These are phyloP conservation scores for Saccharomycopsis capsularis DNA, from an alignment of 805 yeast species.

Conservation along the genomic window DNA sequence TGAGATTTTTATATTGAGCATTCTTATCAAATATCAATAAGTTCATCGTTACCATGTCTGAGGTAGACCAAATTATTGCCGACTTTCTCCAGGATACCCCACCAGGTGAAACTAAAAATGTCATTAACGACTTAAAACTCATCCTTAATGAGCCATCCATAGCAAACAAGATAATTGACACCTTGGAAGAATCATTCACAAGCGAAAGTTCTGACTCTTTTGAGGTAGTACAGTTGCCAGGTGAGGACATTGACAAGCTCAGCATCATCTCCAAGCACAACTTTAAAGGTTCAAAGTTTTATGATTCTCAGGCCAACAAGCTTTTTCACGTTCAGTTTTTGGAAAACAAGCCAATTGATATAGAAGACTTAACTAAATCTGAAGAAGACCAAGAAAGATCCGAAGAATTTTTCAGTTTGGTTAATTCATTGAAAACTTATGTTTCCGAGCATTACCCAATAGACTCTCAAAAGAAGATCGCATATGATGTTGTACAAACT, in stretches of 20 bases:
- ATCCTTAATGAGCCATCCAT: not conserved
- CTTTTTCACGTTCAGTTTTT: constrained; percentile 53
- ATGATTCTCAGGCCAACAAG: constrained; percentile 44
- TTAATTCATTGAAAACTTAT: constrained; percentile 38
- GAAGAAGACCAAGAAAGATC: constrained; percentile 23
- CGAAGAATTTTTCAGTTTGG: constrained; percentile 25
- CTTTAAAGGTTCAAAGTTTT: constrained; percentile 40
- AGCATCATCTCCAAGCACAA: constrained; percentile 46
- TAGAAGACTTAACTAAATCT: constrained; percentile 35
- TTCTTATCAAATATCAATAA: no score
- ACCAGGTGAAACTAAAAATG: constrained; percentile 31
- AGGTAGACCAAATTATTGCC: constrained; percentile 14
- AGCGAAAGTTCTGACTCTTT: constrained; percentile 12
- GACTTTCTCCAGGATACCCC: constrained; percentile 24
- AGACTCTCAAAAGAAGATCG: constrained; percentile 29
- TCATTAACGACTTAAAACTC: constrained; percentile 36
- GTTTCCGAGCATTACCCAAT: constrained; percentile 64
- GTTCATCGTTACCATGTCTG: constrained; percentile 6
- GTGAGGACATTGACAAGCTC: constrained; percentile 27
- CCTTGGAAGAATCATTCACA: not conserved
- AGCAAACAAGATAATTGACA: constrained; percentile 23
- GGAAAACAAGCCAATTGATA: constrained; percentile 38
- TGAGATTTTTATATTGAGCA: no score
- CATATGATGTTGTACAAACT: constrained; percentile 38
- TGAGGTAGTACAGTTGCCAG: constrained; percentile 26